Conservation (phyloP, 805 yeast species). For the Pichia occidentalis region DNA sequence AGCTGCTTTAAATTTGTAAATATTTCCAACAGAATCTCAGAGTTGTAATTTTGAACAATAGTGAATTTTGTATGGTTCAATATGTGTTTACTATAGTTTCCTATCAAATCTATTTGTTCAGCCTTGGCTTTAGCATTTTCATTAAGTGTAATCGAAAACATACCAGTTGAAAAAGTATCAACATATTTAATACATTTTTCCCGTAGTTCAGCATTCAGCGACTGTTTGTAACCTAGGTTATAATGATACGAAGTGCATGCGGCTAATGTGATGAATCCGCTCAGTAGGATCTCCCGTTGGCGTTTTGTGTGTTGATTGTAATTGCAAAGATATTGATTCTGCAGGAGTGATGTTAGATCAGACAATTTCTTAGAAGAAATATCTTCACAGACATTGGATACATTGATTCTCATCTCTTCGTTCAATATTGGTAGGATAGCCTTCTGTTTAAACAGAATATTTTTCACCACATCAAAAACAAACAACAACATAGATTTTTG, state of each 20-base stretch:
- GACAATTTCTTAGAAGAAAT: background rate
- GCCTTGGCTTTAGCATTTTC: background rate
- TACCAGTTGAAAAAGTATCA: constrained; percentile 4
- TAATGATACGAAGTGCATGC: constrained; percentile 5
- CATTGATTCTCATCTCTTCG: background rate
- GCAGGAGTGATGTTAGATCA: constrained; percentile 1
- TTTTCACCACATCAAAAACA: constrained; percentile 2
- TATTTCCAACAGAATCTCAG: too few relatives aligned
- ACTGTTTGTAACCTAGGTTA: constrained; percentile 1
- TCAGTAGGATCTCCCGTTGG: constrained; percentile 1
- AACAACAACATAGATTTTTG: constrained; percentile 4
- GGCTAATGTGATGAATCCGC: background rate
- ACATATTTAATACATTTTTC: constrained; percentile 4
- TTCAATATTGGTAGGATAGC: background rate
- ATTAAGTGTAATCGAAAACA: constrained; percentile 5
- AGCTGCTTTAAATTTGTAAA: too few relatives aligned
- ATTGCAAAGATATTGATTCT: constrained; percentile 1
- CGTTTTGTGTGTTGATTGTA: background rate
- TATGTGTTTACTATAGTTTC: background rate
- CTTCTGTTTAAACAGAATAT: constrained; percentile 2
- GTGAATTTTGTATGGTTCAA: background rate
- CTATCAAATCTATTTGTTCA: constrained; percentile 1
- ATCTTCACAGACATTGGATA: constrained; percentile 2
- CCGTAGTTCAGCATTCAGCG: constrained; percentile 1
- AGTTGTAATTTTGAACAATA: too few relatives aligned